A percentile compares a stretch with the other conserved stretches of the same genome.
Evolutionary conservation across 306 rosid species (phyloP).

Genomic region (Geum urbanum): DNA sequence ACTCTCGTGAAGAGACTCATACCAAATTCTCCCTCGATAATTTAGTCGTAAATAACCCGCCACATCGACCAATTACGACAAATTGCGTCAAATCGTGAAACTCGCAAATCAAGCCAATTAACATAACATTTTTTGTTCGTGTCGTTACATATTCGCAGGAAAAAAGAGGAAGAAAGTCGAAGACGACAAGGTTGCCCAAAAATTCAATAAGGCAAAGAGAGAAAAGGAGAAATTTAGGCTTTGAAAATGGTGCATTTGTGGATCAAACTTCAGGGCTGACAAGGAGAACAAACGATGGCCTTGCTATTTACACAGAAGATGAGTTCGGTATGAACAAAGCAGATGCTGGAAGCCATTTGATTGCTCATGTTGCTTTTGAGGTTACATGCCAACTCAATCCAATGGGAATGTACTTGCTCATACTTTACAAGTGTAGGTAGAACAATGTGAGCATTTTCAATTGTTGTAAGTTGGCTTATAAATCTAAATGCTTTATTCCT

Average conservation of each 20-base stretch:
- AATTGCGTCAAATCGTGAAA: no score
- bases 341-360: constrained; percentile 84
- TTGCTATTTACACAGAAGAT: constrained; percentile 56
- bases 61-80: no score
- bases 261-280: constrained; percentile 36
- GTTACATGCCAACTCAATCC: constrained; percentile 10
- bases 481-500: neutral
- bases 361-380: constrained; percentile 78
- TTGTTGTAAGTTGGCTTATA: neutral
- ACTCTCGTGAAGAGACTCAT: no score
- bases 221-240: constrained; percentile 24
- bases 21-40: no score
- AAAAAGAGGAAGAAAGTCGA: no score
- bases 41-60: no score
- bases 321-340: constrained; percentile 51
- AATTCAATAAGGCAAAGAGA: constrained; percentile 25
- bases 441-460: no score
- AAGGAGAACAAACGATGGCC: constrained; percentile 56
- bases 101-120: no score
- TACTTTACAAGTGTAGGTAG: no score
- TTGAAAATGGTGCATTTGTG: constrained; percentile 28
- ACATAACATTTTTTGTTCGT: no score
- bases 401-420: neutral
- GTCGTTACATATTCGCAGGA: constrained; percentile 59
- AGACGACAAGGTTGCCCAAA: constrained; percentile 35